phyloP scores from a whole-genome alignment of 2,329 filamentous ascomycete genomes.

The Alternaria sp. region DNA sequence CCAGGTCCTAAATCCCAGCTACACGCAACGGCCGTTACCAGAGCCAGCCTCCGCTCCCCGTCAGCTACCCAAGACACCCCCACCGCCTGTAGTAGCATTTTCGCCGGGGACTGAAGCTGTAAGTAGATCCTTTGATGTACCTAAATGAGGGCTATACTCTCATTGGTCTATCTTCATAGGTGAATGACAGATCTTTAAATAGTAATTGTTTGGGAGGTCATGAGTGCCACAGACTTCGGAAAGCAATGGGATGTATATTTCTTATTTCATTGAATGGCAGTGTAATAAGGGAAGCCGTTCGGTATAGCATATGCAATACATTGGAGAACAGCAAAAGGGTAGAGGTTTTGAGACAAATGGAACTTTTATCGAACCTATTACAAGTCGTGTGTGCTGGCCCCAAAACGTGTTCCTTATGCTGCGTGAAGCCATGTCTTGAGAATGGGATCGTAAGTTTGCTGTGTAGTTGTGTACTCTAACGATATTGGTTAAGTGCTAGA shows the following conservation, averaged over 20 bases:
- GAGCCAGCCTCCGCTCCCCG: no score
- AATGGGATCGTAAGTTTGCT: background rate
- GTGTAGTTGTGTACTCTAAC: background rate
- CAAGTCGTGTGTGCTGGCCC: background rate
- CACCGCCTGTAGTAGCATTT: no score
- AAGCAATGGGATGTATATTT: no score
- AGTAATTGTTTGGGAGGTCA: no score
- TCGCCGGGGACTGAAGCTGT: no score
- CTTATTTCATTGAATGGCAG: background rate
- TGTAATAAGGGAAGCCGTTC: background rate
- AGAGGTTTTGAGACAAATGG: background rate
- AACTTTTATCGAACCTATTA: background rate
- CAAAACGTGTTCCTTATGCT: background rate
- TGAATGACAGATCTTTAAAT: no score
- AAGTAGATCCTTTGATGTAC: no score
- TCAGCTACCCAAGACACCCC: no score
- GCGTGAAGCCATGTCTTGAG: constrained; percentile 1
- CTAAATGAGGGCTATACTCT: no score
- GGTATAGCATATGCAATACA: background rate
- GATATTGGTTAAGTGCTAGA: background rate
- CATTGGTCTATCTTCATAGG: no score
- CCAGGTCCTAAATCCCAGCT: no score
- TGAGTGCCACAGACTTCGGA: background rate
- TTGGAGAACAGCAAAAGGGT: background rate
- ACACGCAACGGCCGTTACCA: no score